These are phyloP conservation scores for Ogataea chonburiensis DNA, from an alignment of 805 yeast species.

Conservation along the genomic window DNA sequence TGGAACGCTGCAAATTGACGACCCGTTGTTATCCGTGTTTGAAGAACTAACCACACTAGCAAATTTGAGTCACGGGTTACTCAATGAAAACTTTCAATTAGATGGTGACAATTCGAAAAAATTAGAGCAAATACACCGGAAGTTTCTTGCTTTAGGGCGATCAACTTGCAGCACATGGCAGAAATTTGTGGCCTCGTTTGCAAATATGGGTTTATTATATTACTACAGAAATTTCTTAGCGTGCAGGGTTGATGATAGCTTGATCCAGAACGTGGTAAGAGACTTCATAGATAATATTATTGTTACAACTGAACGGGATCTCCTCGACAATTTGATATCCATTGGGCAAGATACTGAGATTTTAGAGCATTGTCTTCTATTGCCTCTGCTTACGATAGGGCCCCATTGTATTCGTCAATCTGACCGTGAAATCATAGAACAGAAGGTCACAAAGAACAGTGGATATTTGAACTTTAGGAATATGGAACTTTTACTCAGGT, in stretches of 20 bases:
- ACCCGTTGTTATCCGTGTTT: slow-evolving; percentile 34
- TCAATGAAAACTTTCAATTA: too few species aligned
- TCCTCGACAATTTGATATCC: too few species aligned
- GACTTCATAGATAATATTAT: slow-evolving; percentile 13
- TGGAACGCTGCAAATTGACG: slow-evolving; percentile 24
- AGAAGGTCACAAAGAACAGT: slow-evolving; percentile 15
- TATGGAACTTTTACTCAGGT: slow-evolving; percentile 17
- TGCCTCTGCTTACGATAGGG: slow-evolving; percentile 29
- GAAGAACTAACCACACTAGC: slow-evolving; percentile 22
- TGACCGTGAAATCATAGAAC: slow-evolving; percentile 19
- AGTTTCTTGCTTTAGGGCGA: too few species aligned
- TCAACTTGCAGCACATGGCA: slow-evolving; percentile 19
- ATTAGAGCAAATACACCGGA: too few species aligned
- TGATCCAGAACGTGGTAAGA: slow-evolving; percentile 20
- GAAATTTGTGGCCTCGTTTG: slow-evolving; percentile 25
- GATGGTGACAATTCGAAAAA: too few species aligned
- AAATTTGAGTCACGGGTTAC: slow-evolving; percentile 18
- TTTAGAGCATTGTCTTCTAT: slow-evolving; percentile 29
- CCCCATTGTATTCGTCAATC: slow-evolving; percentile 17
- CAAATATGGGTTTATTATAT: slow-evolving; percentile 25
- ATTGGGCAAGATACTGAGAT: slow-evolving; percentile 10
- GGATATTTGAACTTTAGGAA: slow-evolving; percentile 25
- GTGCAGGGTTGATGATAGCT: slow-evolving; percentile 6
- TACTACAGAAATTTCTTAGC: slow-evolving; percentile 21
- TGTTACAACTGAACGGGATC: background rate